A percentile compares a stretch with the other conserved stretches of the same genome.
Conservation (phyloP, 345 rosid genomes). For the Alliaria petiolata region DNA sequence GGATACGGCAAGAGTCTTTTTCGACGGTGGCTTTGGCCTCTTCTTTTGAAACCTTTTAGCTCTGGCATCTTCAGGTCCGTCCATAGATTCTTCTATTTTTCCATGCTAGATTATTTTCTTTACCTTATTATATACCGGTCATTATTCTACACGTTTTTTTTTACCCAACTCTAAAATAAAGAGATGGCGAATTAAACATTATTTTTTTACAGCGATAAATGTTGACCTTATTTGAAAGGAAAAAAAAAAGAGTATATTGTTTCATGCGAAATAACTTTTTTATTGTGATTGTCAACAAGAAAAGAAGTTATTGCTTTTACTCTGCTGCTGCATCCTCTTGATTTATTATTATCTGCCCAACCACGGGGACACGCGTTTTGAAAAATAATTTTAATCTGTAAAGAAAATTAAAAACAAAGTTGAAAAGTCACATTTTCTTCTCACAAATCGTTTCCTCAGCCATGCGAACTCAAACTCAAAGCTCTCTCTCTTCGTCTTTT, state of each 20-base stretch:
- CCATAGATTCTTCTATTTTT: constrained; percentile 5
- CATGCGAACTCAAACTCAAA: constrained; percentile 29
- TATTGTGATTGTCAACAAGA: background rate
- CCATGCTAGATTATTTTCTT: background rate
- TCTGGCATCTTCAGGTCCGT: constrained; percentile 19
- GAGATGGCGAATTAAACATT: background rate
- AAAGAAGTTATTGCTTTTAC: background rate
- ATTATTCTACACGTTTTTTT: background rate
- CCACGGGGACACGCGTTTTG: constrained; percentile 34
- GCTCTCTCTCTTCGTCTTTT: constrained; percentile 7
- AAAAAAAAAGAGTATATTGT: background rate
- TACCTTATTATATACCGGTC: background rate
- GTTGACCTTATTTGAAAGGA: background rate
- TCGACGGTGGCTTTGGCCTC: constrained; percentile 26
- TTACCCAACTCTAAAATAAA: background rate
- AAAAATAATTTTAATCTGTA: background rate
- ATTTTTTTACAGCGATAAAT: background rate
- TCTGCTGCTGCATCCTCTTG: background rate
- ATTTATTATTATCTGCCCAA: constrained; percentile 25
- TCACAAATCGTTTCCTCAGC: constrained; percentile 20
- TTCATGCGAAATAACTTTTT: background rate
- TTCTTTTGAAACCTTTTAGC: constrained; percentile 11
- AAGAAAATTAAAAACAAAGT: background rate
- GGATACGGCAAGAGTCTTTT: background rate
- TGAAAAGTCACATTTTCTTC: constrained; percentile 27